These are phyloP conservation scores for Amylostereum areolatum DNA, from an alignment of 1,284 basidiomycete genomes.

Conservation along the genomic window DNA sequence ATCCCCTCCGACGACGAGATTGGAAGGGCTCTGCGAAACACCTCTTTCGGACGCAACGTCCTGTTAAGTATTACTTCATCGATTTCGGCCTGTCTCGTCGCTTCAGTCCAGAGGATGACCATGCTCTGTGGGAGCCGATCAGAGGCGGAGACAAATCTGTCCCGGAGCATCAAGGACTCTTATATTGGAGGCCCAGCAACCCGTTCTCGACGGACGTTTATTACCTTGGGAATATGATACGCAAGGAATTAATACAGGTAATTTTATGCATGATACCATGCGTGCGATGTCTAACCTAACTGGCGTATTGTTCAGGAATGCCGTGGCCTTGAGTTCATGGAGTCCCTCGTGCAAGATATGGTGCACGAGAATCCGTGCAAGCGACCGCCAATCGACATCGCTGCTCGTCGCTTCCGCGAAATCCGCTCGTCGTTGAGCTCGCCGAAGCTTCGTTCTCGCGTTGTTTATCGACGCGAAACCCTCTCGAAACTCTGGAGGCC, in stretches of 20 bases:
- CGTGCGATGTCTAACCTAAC: not conserved
- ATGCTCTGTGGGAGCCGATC: slow-evolving; percentile 5
- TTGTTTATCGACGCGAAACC: not conserved
- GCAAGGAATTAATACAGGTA: slow-evolving; percentile 19
- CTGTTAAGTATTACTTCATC: slow-evolving; percentile 23
- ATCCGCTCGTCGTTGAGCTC: not conserved
- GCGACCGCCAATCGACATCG: not conserved
- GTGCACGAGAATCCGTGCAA: not conserved
- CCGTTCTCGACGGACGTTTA: slow-evolving; percentile 15
- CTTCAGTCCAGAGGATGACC: slow-evolving; percentile 4
- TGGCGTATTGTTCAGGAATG: not conserved
- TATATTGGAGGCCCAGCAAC: slow-evolving; percentile 1
- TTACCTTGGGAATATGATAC: slow-evolving; percentile 15
- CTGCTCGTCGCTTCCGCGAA: not conserved
- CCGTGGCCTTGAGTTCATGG: slow-evolving; percentile 94
- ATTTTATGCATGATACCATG: not conserved
- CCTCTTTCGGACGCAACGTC: slow-evolving; percentile 19
- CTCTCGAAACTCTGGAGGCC: not conserved
- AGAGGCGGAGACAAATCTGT: slow-evolving; percentile 13
- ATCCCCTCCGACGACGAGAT: slow-evolving; percentile 6
- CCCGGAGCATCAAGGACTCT: slow-evolving; percentile 8
- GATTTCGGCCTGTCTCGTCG: slow-evolving; percentile 30
- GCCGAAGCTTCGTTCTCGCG: not conserved
- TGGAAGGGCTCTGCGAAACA: slow-evolving; percentile 15
- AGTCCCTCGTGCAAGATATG: slow-evolving; percentile 14